These are phyloP conservation scores for Pythium myriotylum DNA, from an alignment of 352 stramenopile genomes.

Conservation along the genomic window DNA sequence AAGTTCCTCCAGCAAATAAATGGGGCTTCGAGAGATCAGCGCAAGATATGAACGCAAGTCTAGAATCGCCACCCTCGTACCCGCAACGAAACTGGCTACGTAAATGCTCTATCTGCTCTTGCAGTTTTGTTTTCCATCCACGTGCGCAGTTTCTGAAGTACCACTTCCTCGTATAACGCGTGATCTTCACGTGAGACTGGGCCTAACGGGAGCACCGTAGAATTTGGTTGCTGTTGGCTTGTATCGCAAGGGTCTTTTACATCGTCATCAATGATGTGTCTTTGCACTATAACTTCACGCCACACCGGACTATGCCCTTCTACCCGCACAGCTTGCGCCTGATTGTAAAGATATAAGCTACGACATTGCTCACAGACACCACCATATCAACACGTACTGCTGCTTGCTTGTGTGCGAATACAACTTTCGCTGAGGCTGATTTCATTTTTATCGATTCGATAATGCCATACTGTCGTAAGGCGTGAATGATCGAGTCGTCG, in stretches of 20 bases:
- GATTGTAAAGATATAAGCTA: background rate
- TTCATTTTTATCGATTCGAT: conserved; percentile 78
- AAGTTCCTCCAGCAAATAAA: conserved; percentile 67
- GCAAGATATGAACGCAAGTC: conserved; percentile 28
- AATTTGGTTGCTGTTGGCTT: conserved; percentile 12
- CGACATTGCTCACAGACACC: background rate
- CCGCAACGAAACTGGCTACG: conserved; percentile 26
- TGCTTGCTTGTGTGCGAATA: conserved; percentile 49
- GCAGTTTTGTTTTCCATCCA: conserved; percentile 38
- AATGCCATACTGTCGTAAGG: conserved; percentile 60
- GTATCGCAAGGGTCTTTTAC: conserved; percentile 6
- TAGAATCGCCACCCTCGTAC: too few relatives aligned
- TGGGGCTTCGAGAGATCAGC: conserved; percentile 35
- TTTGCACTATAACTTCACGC: conserved; percentile 72
- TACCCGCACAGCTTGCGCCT: conserved; percentile 62
- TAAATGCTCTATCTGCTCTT: conserved; percentile 22
- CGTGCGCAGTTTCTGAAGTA: conserved; percentile 53
- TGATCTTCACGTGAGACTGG: conserved; percentile 59
- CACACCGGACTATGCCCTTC: conserved; percentile 74
- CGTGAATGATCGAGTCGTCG: conserved; percentile 66
- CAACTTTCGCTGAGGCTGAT: conserved; percentile 62
- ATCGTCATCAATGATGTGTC: conserved; percentile 70
- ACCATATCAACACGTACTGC: conserved; percentile 33
- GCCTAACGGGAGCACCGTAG: conserved; percentile 34
- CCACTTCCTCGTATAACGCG: conserved; percentile 52